Base-by-base conservation (phyloP, 345 rosid genomes). In the Syzygium jambos region DNA sequence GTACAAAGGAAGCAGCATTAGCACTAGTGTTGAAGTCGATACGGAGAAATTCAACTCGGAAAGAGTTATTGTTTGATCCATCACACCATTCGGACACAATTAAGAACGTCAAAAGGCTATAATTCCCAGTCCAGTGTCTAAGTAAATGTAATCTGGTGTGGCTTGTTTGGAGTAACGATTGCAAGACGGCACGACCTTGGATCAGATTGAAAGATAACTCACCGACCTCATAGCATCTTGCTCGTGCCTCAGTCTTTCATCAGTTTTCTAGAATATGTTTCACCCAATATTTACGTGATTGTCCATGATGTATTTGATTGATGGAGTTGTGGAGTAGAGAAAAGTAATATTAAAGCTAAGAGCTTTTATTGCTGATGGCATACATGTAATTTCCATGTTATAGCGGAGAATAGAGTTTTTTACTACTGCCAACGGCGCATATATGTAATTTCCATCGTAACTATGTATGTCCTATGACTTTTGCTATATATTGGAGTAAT, bases 1-100 rank as follows among this genome's bases (percentile, higher is more conserved):
- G 88, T 93, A 91, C 88, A 93, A 91, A 87, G 91, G 87, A 68
- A 78, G 61, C 56, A 83, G 25, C 17, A 43, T 61, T 41, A 89
- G 80, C 49, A 82, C 46, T 17, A 41, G 43, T 11, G 16, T 52
- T n/a, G 91, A 88, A 83, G 57, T 80, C 12, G 83, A 49, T 12
- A 41, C 85, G 85, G 88, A 73, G 84, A 77, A 86, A 29, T 2
- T 86, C 80, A 59, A 34, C 54, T 78, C 89, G 5, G 90, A 49
- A 38, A 87, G 56, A 51, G 85, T 84, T 17, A 22, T 9, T 52
- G 46, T 84, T 38, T 84, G 46, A 84, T n/a, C 25, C 80, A 17
- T 34, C 80, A 34, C 49, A 9, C 49, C 80, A 83, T 83, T 49
- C 51, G 53, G 30, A 82, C 52, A 46, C 9, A 51, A 43, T 22